Conservation (phyloP, 108 stramenopile species). For the Skeletonema menzelii region DNA sequence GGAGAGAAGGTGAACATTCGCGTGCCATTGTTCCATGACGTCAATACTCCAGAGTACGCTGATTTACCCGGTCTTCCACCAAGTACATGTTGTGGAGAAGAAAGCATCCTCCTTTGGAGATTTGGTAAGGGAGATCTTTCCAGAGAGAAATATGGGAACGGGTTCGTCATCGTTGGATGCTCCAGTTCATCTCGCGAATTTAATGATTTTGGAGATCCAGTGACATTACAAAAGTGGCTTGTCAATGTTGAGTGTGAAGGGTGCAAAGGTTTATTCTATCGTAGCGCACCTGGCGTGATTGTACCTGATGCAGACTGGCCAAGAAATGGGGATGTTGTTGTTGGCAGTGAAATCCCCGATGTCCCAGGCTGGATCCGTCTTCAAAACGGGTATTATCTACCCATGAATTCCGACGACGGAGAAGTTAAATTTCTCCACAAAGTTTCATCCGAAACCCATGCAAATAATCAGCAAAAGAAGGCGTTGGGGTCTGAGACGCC, state of each 20-base stretch:
- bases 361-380: constrained; percentile 85
- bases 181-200: constrained; percentile 57
- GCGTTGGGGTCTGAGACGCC: constrained; percentile 79
- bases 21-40: constrained; percentile 93
- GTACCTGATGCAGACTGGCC: constrained; percentile 94
- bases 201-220: constrained; percentile 62
- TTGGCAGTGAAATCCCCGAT: constrained; percentile 79
- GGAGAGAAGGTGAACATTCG: constrained; percentile 93
- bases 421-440: constrained; percentile 71
- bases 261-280: constrained; percentile 82
- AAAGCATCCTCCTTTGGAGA: constrained; percentile 85
- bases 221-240: constrained; percentile 82
- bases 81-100: constrained; percentile 32
- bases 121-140: constrained; percentile 82
- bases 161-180: constrained; percentile 82
- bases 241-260: constrained; percentile 88
- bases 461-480: constrained; percentile 73
- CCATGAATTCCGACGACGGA: constrained; percentile 81
- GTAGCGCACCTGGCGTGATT: constrained; percentile 79
- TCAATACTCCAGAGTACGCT: constrained; percentile 86
- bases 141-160: constrained; percentile 74
- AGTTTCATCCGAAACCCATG: constrained; percentile 64
- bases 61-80: constrained; percentile 34
- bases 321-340: constrained; percentile 87
- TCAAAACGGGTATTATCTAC: constrained; percentile 91